Evolutionary conservation across 352 stramenopile species (phyloP), one percentile per base, ranked within the genome.

Genomic region (Phytophthora rubi): DNA sequence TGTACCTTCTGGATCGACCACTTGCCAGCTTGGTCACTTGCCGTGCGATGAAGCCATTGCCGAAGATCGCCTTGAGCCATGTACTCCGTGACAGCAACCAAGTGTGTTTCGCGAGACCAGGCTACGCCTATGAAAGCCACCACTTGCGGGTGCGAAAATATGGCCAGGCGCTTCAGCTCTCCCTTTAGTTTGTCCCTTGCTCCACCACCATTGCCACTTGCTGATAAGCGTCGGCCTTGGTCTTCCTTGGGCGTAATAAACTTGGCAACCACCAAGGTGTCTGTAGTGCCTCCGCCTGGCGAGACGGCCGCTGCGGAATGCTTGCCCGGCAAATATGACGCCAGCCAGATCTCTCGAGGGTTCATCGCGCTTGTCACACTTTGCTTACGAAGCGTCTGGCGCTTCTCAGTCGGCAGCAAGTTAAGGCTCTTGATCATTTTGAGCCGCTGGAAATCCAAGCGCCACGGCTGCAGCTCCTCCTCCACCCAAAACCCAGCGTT

Each of bases 51-150:
- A 56, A 94, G 80, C 75, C 81, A 88, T n/a, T 88, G 83, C 1
- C 86, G 81, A 28, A 94, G 69, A 53, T 94, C 83, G 9, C 86
- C 84, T 65, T 82, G 71, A 23, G 79, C 59, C 84, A 93, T 88
- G 70, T 91, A 93, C 76, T 93, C 83, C 8, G 82, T 92, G 30
- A 94, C 68, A 21, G 80, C 82, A 2, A 88, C 70, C n/a, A 94
- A 39, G 48, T 92, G 80, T 9, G 83, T 89, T 45, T 91, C 75
- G 12, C 73, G 73, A 21, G 85, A 91, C 87, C 85, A 93, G 13
- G 83, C 77, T 10, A 95, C 85, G 28, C 88, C 85, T 23, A 91
- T 73, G 58, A 92, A 95, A 12, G 76, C 54, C 52, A 85, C 81
- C 18, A 95, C 76, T 60, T 88, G 87, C 10, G 84, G 80, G 55